Base-by-base conservation (phyloP, 192 early-diverging fungal genomes). In the Backusella liffmaniae region DNA sequence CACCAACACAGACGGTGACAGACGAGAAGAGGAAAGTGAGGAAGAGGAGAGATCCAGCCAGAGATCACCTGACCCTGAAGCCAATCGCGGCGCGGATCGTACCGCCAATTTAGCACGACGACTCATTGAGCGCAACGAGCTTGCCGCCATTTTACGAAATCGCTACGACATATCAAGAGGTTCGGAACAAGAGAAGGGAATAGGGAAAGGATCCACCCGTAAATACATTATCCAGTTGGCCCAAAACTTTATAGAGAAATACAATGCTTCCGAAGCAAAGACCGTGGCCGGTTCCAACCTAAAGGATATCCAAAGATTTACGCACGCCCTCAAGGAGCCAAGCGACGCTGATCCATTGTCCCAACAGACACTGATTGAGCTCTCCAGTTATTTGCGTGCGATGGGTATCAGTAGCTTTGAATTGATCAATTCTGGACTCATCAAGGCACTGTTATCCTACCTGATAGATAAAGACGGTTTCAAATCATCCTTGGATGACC, bases 321-420 rank as follows among this genome's bases (percentile, higher is more conserved):
- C 49, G 7, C 26, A 41, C 3, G 56, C 65, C 4, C 35, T 80
- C 12, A 21, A 35, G 3, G 16, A n/a, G 18, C 41, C 46, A 4
- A 36, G 6, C 18, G 29, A 62, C 12, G 51, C 13, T 6, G 81
- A 76, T 7, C 59, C 35, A 1, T 53, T 79, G 0, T 66, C 77
- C 42, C 70, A 42, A 15, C 10, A 77, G 1, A 62, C 78, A 0
- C 70, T 84, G 35, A 71, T 78, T 3, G 44, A 76, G 7, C 76
- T 88, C 5, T 76, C 67, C 4, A 73, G 44, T 37, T 76, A 82
- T 23, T 68, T 73, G 44, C 69, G 51, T 18, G 30, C 77, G 21
- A 69, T 72, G 12, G 88, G 93, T 1, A 87, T 93, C 42, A 95
- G 94, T 12, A 90, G 90, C 5, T 94, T 92, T 80, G 96, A 96